Conservation (phyloP, 805 yeast genomes). For the Priceomyces melissophilus region DNA sequence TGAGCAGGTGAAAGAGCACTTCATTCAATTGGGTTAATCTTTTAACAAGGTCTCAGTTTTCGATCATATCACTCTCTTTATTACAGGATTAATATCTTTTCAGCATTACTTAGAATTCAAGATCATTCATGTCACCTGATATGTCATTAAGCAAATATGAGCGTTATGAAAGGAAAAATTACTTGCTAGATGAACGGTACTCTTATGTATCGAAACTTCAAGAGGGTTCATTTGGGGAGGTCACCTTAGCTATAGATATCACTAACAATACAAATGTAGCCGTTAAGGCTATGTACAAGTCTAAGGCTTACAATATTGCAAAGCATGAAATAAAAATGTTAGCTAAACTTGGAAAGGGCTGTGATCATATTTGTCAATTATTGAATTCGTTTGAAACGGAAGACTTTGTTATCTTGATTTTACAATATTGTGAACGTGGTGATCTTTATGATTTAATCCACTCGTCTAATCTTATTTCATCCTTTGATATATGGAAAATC, state of each 20-base stretch:
- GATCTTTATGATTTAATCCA: conserved; percentile 61
- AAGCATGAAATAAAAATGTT: conserved; percentile 50
- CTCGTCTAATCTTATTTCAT: conserved; percentile 9
- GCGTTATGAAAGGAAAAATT: conserved; percentile 11
- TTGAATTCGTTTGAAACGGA: conserved; percentile 50
- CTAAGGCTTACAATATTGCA: conserved; percentile 42
- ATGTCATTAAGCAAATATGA: conserved; percentile 8
- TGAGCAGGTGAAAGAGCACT: too few species aligned
- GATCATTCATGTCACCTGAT: too few species aligned
- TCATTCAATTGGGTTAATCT: too few species aligned
- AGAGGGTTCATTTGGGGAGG: conserved; percentile 62
- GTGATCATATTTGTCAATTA: conserved; percentile 56
- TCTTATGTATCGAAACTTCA: conserved; percentile 43
- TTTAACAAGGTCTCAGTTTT: too few species aligned
- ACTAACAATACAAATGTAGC: conserved; percentile 39
- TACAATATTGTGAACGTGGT: conserved; percentile 66
- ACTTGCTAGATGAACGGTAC: conserved; percentile 37
- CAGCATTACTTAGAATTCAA: too few species aligned
- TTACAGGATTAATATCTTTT: too few species aligned
- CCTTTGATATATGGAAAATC: conserved; percentile 33
- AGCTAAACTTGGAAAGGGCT: conserved; percentile 34
- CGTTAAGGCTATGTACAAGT: conserved; percentile 50
- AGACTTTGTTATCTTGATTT: conserved; percentile 50
- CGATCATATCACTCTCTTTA: too few species aligned
- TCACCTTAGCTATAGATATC: conserved; percentile 48